Evolutionary conservation across 768 basidiomycete genomes (phyloP).

Genomic region (Lactarius tabidus): DNA sequence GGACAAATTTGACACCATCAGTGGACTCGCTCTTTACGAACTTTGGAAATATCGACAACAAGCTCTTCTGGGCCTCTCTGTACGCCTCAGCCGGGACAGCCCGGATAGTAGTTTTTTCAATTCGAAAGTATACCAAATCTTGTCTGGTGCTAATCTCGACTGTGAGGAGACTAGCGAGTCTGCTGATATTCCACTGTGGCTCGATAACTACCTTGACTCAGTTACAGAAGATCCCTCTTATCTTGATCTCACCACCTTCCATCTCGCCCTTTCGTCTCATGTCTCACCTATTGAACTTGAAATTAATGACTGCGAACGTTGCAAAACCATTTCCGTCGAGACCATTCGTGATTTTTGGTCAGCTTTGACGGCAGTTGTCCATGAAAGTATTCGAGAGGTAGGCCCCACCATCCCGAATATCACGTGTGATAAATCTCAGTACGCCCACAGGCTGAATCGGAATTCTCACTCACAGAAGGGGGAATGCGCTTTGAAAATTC

Average conservation of each 20-base stretch:
- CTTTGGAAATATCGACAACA: background rate
- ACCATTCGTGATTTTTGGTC: background rate
- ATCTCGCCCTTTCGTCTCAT: background rate
- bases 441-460: background rate
- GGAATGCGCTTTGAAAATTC: background rate
- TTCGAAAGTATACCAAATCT: background rate
- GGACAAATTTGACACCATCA: background rate
- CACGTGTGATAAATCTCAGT: background rate
- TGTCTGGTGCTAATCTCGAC: background rate
- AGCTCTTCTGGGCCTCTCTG: too few relatives aligned
- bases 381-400: background rate
- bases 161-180: background rate
- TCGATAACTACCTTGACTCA: background rate
- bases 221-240: background rate
- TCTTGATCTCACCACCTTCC: background rate
- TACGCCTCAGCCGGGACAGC: too few relatives aligned
- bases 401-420: background rate
- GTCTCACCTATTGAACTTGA: too few relatives aligned
- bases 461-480: background rate
- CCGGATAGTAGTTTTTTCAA: fast-evolving
- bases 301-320: background rate
- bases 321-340: background rate
- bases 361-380: background rate
- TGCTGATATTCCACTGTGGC: background rate
- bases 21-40: background rate